A percentile compares a stretch with the other conserved stretches of the same genome.
Conservation (phyloP, 371 early-diverging fungal genomes). For the Circinella minor region DNA sequence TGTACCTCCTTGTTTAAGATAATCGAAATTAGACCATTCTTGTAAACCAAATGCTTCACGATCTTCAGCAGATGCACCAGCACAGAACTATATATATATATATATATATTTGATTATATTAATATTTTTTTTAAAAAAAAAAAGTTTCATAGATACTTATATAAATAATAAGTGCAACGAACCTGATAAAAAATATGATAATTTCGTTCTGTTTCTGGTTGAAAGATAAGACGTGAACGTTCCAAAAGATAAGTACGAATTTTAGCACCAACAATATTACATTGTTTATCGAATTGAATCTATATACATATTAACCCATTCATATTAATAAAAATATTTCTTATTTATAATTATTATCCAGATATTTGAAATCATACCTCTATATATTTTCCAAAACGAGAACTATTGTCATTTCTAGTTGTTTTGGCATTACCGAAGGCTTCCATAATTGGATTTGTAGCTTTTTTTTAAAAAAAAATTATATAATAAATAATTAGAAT, state of each 20-base stretch:
- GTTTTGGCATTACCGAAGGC: constrained; percentile 99
- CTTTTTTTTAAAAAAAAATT: constrained; percentile 29
- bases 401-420: constrained; percentile 98
- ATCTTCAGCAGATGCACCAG: constrained; percentile 83
- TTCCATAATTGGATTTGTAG: constrained; percentile 99
- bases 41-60: constrained; percentile 75
- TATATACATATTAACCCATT: constrained; percentile 16
- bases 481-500: neutral
- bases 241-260: constrained; percentile 98
- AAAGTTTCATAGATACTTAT: too few species aligned
- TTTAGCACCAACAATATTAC: constrained; percentile 91
- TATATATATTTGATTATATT: too few species aligned
- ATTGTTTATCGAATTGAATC: constrained; percentile 81
- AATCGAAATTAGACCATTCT: constrained; percentile 78
- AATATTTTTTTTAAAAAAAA: too few species aligned
- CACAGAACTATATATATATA: constrained; percentile 68
- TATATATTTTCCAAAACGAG: constrained; percentile 99
- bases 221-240: constrained; percentile 94
- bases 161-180: neutral
- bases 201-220: constrained; percentile 94
- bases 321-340: neutral
- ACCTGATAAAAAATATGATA: constrained; percentile 99
- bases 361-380: constrained; percentile 52
- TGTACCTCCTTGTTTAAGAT: constrained; percentile 85
- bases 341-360: too few species aligned